Percentiles rank a stretch among this genome's conserved stretches.
Evolutionary conservation across 1,139 yeast species (phyloP).

Genomic region (Kodamaea derodonti): DNA sequence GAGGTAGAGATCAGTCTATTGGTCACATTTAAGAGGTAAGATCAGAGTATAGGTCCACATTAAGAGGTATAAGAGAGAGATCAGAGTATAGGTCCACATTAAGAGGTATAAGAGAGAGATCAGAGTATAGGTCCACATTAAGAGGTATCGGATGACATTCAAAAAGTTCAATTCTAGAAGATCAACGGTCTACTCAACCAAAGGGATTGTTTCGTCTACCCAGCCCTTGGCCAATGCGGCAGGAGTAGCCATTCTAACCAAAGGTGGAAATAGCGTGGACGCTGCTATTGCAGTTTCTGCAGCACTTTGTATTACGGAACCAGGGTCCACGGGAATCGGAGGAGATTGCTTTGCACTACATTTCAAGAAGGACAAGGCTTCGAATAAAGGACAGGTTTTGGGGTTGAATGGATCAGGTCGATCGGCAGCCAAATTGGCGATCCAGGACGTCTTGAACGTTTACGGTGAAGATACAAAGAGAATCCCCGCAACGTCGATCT

Average conservation of each 20-base stretch:
- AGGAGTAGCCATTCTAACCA: conserved; percentile 59
- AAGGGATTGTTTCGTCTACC: conserved; percentile 71
- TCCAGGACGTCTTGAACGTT: conserved; percentile 46
- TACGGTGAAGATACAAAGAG: conserved; percentile 42
- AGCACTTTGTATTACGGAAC: conserved; percentile 68
- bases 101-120: no score
- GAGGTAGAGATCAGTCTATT: no score
- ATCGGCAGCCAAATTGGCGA: conserved; percentile 49
- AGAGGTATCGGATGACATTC: conserved; percentile 10
- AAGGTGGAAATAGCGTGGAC: conserved; percentile 79
- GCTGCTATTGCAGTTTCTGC: conserved; percentile 83
- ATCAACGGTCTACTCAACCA: conserved; percentile 71
- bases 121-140: no score
- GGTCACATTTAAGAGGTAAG: no score
- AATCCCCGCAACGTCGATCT: conserved; percentile 47
- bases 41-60: no score
- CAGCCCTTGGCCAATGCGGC: conserved; percentile 80
- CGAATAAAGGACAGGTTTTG: conserved; percentile 32
- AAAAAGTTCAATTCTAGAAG: conserved; percentile 54
- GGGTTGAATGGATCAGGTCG: conserved; percentile 81
- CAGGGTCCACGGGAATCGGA: conserved; percentile 77
- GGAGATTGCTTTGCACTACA: conserved; percentile 76
- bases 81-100: no score
- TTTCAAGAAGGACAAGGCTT: conserved; percentile 45
- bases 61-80: no score